Percentiles rank a stretch among this genome's conserved stretches.
phyloP scores from a whole-genome alignment of 352 stramenopile species.

The Thalassiosira pacifica region DNA sequence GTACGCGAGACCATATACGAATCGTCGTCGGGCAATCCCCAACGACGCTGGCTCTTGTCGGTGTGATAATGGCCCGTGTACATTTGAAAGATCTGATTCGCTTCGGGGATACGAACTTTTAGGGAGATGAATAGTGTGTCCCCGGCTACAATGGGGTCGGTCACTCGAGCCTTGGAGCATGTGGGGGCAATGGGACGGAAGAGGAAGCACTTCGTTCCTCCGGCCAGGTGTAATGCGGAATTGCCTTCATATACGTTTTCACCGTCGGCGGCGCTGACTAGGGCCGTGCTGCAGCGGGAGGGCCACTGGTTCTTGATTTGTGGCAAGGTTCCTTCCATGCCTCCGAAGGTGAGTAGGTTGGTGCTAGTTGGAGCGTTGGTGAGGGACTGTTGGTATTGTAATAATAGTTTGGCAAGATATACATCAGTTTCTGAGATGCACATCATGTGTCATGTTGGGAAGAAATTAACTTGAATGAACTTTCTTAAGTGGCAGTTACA shows the following conservation, averaged over 20 bases:
- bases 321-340: conserved; percentile 44
- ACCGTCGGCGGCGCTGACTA: neutral
- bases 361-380: conserved; percentile 12
- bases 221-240: conserved; percentile 13
- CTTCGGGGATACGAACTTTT: conserved; percentile 27
- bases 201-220: conserved; percentile 46
- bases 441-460: too few relatives aligned
- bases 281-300: conserved; percentile 2
- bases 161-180: conserved; percentile 25
- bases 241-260: conserved; percentile 32
- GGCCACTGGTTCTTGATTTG: conserved; percentile 13
- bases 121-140: conserved; percentile 52
- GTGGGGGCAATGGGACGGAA: conserved; percentile 39
- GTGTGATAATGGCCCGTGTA: conserved; percentile 48
- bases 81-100: conserved; percentile 52
- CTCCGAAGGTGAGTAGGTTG: conserved; percentile 54
- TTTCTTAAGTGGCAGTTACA: too few relatives aligned
- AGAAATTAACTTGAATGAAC: too few relatives aligned
- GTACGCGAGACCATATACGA: conserved; percentile 49
- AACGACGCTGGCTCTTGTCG: conserved; percentile 18
- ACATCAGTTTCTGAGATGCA: too few relatives aligned
- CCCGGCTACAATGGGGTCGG: conserved; percentile 21
- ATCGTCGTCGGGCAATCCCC: conserved; percentile 41
- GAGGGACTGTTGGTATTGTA: neutral
- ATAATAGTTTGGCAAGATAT: neutral